These are phyloP conservation scores for Xylaria sp. DNA, from an alignment of 2,329 filamentous ascomycete species.

Conservation along the genomic window DNA sequence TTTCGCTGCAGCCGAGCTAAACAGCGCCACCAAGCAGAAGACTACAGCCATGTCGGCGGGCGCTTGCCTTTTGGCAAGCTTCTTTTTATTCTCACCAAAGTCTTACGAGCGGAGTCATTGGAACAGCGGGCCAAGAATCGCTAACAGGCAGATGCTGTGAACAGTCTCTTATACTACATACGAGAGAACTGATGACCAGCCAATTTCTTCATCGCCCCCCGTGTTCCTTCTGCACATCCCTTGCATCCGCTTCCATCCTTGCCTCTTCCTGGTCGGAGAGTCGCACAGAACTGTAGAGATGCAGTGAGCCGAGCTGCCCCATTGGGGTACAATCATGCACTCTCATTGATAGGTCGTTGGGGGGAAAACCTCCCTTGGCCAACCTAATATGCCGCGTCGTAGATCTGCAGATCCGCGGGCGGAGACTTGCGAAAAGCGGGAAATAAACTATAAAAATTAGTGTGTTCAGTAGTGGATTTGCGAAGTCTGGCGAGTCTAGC, in stretches of 20 bases:
- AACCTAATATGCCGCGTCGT: not conserved
- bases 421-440: no score
- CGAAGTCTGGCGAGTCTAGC: no score
- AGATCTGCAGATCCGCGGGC: conserved; percentile 5
- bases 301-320: conserved; percentile 12
- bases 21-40: conserved; percentile 27
- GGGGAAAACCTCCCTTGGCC: not conserved
- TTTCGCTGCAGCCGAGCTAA: conserved; percentile 24
- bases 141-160: not conserved
- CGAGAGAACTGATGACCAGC: not conserved
- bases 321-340: conserved; percentile 22
- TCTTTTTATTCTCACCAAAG: not conserved
- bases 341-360: conserved; percentile 2
- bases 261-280: not conserved
- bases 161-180: no score
- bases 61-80: no score
- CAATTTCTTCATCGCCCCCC: not conserved
- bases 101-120: not conserved
- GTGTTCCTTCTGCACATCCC: not conserved
- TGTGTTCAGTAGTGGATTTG: no score
- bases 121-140: not conserved
- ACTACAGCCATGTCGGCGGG: conserved; percentile 31
- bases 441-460: no score
- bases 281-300: not conserved
- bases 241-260: conserved; percentile 2